phyloP scores from a whole-genome alignment of 2,329 filamentous ascomycete genomes.

The Clarireedia hainanense region DNA sequence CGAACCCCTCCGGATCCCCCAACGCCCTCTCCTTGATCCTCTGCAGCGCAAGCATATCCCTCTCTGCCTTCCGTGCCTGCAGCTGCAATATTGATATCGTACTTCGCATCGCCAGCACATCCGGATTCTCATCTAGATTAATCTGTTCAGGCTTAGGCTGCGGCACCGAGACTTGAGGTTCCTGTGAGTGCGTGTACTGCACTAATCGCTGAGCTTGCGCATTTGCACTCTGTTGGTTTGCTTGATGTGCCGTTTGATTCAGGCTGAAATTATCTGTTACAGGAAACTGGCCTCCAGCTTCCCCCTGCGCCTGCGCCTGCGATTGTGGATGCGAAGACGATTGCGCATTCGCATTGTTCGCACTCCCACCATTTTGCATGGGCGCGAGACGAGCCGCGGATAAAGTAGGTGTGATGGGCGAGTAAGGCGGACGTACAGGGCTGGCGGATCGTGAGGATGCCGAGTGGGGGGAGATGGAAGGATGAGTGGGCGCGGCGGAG shows the following conservation, averaged over 20 bases:
- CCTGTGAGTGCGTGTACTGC: constrained; percentile 38
- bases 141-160: constrained; percentile 40
- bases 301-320: not conserved
- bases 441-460: constrained; percentile 20
- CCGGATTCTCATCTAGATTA: constrained; percentile 61
- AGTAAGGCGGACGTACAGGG: constrained; percentile 25
- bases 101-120: constrained; percentile 78
- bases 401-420: constrained; percentile 27
- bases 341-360: not conserved
- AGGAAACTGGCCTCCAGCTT: not conserved
- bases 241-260: not conserved
- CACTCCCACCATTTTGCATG: not conserved
- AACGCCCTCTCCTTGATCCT: constrained; percentile 64
- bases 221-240: constrained; percentile 4
- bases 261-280: not conserved
- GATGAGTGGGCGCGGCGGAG: not conserved
- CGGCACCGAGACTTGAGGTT: constrained; percentile 33
- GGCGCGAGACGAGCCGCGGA: constrained; percentile 16
- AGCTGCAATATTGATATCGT: constrained; percentile 82
- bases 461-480: not conserved
- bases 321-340: not conserved
- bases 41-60: constrained; percentile 65
- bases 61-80: constrained; percentile 69
- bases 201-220: constrained; percentile 15
- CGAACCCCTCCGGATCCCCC: constrained; percentile 63